Percentiles rank a stretch among this genome's conserved stretches.
These are phyloP conservation scores for Trichoderma oligosporum DNA, from an alignment of 2,329 filamentous ascomycete genomes.

Conservation along the genomic window DNA sequence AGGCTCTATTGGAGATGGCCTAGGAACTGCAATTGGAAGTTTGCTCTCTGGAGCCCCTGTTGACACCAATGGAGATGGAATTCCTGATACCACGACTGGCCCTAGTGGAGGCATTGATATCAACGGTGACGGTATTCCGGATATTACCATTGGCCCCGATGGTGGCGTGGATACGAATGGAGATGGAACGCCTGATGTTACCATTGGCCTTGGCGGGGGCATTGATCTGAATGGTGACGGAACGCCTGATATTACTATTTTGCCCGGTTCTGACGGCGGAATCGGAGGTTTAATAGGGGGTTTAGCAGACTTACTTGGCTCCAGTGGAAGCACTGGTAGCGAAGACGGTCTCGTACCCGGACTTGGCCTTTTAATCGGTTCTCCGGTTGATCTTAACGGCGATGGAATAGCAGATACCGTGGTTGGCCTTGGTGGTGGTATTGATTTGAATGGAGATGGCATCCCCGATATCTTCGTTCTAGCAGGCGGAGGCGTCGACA, in stretches of 20 bases:
- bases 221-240: not conserved
- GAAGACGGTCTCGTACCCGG: not conserved
- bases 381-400: not conserved
- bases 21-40: too few species aligned
- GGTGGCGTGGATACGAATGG: not conserved
- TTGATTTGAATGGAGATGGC: not conserved
- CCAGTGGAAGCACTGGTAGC: not conserved
- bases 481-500: not conserved
- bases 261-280: too few species aligned
- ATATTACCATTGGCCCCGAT: not conserved
- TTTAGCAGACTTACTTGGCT: too few species aligned
- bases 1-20: constrained; percentile 6
- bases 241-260: not conserved
- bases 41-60: not conserved
- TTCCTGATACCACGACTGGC: not conserved
- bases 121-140: not conserved
- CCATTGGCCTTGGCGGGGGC: not conserved
- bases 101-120: not conserved
- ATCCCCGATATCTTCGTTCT: not conserved
- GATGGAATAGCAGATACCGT: not conserved
- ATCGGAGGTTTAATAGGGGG: not conserved
- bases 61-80: not conserved
- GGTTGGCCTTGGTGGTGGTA: not conserved
- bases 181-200: constrained; percentile 1
- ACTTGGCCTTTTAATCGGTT: not conserved